A percentile compares a stretch with the other conserved stretches of the same genome.
Evolutionary conservation across 2,329 filamentous ascomycete genomes (phyloP).

Genomic region (Leptographium lundbergii): DNA sequence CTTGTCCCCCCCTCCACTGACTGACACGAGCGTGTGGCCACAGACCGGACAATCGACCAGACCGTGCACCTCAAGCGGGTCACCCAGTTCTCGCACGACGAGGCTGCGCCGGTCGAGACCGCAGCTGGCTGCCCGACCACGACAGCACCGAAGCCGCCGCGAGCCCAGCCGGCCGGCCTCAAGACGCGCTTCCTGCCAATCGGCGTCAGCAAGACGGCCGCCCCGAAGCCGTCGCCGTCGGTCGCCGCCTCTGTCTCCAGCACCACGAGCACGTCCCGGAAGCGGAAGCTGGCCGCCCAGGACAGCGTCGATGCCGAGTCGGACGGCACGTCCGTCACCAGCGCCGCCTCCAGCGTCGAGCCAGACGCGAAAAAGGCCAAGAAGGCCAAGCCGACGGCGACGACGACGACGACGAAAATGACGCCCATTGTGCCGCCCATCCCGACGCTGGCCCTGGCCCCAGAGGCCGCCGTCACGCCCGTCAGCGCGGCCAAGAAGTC

Average conservation of each 20-base stretch:
- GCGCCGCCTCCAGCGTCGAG: not conserved
- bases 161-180: slow-evolving; percentile 55
- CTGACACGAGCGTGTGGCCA: slow-evolving; percentile 1
- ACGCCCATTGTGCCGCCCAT: slow-evolving; percentile 16
- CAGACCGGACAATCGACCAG: slow-evolving; percentile 36
- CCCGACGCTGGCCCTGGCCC: not conserved
- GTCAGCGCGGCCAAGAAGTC: not conserved
- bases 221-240: slow-evolving; percentile 2
- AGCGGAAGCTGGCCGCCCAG: slow-evolving; percentile 24
- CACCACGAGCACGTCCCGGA: slow-evolving; percentile 18
- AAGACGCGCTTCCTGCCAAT: slow-evolving; percentile 56
- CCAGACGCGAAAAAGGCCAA: slow-evolving; percentile 20
- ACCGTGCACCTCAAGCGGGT: slow-evolving; percentile 55
- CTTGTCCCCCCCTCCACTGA: not conserved
- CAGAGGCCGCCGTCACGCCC: not conserved
- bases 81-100: slow-evolving; percentile 37
- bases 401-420: slow-evolving; percentile 1
- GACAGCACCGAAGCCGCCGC: slow-evolving; percentile 31
- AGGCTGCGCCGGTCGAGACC: slow-evolving; percentile 4
- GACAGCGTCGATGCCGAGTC: slow-evolving; percentile 8
- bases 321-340: slow-evolving; percentile 4
- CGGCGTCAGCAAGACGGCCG: slow-evolving; percentile 28
- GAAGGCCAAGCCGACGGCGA: slow-evolving; percentile 13
- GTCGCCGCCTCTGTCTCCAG: slow-evolving; percentile 8
- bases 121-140: slow-evolving; percentile 10